Evolutionary conservation across 2,329 filamentous ascomycete genomes (phyloP), one percentile per base, ranked within the genome.

Genomic region (Monilinia fructigena): DNA sequence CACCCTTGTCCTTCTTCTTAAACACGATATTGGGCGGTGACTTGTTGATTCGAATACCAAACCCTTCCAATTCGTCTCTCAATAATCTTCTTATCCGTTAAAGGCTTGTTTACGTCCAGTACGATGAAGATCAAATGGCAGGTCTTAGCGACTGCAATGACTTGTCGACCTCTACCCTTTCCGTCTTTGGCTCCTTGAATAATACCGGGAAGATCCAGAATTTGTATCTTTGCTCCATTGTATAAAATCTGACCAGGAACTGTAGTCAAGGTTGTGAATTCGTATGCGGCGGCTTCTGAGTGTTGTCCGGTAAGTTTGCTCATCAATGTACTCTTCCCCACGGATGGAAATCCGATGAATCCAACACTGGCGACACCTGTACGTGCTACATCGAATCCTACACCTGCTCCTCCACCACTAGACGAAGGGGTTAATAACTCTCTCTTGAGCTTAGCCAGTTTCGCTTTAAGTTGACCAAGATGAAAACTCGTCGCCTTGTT

Each of bases 121-220:
- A 99, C 92, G 76, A 99, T 99, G 80, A 98, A 98, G 74, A 99
- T 99, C 74, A 99, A 81, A 83, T 99, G 91, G 81, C 95, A 99
- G 23, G 95, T 98, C 83, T 99, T 99, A 68, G 95, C 94, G 59
- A 99, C 95, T 11, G 95, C 95, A 82, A 99, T 99, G 76, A 99
- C 95, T 81, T 99, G 95, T 74, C 94, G 88, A 84, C 95, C 95
- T 83, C 95, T 89, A 82, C 95, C 95, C 77, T 97, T 96, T 71
- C 95, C 95, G 78, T 99, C 95, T 80, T 99, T 98, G 73, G 95
- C 95, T 76, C 95, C 95, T 79, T 98, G 92, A 73, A 99, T 99
- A 75, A 99, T 99, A 87, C 95, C 95, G 1, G 95, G 95, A 76
- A 99, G 83, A 85, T 99, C 95, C 70, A 99, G 91, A 81, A 99